These are phyloP conservation scores for Sugiyamaella japonica DNA, from an alignment of 1,139 yeast species.

Conservation along the genomic window DNA sequence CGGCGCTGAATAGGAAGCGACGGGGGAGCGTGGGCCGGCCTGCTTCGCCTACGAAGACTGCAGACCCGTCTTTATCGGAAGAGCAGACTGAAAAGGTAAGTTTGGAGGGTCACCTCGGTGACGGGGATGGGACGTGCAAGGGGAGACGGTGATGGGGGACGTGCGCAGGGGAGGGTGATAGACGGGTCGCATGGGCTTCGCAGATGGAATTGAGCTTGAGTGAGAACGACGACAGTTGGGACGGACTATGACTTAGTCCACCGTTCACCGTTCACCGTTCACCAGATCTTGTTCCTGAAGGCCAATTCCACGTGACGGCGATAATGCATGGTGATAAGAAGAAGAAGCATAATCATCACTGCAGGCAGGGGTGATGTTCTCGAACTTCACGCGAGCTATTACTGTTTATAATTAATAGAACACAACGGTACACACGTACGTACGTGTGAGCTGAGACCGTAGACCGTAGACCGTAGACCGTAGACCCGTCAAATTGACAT, in stretches of 20 bases:
- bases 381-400: not conserved
- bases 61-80: slow-evolving; percentile 17
- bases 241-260: too few relatives aligned
- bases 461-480: too few relatives aligned
- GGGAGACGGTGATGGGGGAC: not conserved
- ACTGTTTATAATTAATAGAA: slow-evolving; percentile 1
- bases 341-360: slow-evolving; percentile 7
- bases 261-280: too few relatives aligned
- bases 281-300: too few relatives aligned
- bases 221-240: too few relatives aligned
- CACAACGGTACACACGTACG: too few relatives aligned
- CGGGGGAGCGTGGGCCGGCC: slow-evolving; percentile 12
- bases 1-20: slow-evolving; percentile 17
- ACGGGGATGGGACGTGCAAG: not conserved
- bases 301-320: not conserved
- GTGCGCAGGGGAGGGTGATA: not conserved
- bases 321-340: slow-evolving; percentile 3
- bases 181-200: not conserved
- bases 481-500: too few relatives aligned
- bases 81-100: slow-evolving; percentile 27
- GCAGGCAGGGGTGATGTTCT: slow-evolving; percentile 1
- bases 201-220: too few relatives aligned
- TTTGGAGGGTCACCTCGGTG: not conserved
- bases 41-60: slow-evolving; percentile 16
- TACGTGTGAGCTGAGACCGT: too few relatives aligned